Evolutionary conservation across 2,329 filamentous ascomycete genomes (phyloP).

Genomic region (Stagonosporopsis rhizophila): DNA sequence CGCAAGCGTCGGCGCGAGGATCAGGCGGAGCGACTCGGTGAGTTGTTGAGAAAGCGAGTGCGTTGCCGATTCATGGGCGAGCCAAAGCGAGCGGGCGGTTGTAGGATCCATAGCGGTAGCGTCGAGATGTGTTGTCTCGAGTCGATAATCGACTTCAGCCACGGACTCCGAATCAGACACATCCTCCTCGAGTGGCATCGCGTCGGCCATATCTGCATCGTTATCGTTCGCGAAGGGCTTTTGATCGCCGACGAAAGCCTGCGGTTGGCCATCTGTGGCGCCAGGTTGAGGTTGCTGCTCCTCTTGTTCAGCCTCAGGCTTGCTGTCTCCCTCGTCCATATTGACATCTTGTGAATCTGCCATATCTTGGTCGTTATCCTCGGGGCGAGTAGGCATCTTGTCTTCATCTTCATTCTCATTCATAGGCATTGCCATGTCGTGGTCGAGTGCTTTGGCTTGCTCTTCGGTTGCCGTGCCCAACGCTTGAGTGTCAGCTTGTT

Average conservation of each 20-base stretch:
- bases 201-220: conserved; percentile 51
- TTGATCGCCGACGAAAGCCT: conserved; percentile 55
- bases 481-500: conserved; percentile 85
- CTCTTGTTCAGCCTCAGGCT: conserved; percentile 33
- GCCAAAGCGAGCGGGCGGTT: conserved; percentile 79
- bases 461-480: conserved; percentile 88
- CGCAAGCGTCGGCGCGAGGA: conserved; percentile 90
- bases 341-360: conserved; percentile 48
- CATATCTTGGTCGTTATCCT: conserved; percentile 40
- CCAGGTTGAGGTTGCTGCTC: conserved; percentile 36
- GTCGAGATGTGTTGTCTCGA: conserved; percentile 75
- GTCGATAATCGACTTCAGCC: conserved; percentile 62
- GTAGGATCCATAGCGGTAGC: conserved; percentile 52
- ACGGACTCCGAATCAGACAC: conserved; percentile 44
- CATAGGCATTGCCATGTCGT: conserved; percentile 83
- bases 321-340: conserved; percentile 51
- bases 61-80: conserved; percentile 81
- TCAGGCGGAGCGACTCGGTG: conserved; percentile 93
- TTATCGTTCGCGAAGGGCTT: conserved; percentile 43
- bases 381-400: conserved; percentile 42
- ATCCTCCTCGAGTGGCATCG: conserved; percentile 47
- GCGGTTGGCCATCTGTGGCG: conserved; percentile 45
- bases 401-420: conserved; percentile 59
- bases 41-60: conserved; percentile 86
- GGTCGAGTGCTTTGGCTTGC: conserved; percentile 83